Evolutionary conservation across 2,329 filamentous ascomycete species (phyloP).

Genomic region (Colletotrichum spinosum): DNA sequence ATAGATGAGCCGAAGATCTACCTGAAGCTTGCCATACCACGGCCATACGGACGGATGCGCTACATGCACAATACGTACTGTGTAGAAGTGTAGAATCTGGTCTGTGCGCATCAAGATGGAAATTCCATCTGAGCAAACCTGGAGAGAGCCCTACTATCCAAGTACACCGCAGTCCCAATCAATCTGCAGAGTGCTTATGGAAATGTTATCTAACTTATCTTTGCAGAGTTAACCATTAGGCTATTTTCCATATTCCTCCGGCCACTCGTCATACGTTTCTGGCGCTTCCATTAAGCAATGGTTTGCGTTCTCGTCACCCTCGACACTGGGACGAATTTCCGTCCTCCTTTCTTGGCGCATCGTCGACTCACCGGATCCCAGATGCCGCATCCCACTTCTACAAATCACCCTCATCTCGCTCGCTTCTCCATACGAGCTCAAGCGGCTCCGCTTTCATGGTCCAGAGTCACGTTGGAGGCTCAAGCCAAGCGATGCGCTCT

Average conservation of each 20-base stretch:
- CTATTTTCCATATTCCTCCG: neutral
- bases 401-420: constrained; percentile 30
- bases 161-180: no score
- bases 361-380: constrained; percentile 30
- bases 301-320: neutral
- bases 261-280: neutral
- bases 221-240: neutral
- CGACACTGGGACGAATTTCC: constrained; percentile 3
- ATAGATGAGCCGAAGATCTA: neutral
- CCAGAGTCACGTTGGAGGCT: constrained; percentile 20
- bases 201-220: no score
- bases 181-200: no score
- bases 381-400: constrained; percentile 22
- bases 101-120: no score
- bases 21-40: constrained; percentile 6
- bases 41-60: neutral
- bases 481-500: constrained; percentile 30
- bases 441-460: constrained; percentile 24
- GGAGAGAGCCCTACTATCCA: no score
- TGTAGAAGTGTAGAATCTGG: no score
- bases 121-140: no score
- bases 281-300: constrained; percentile 33
- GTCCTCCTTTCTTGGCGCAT: constrained; percentile 27
- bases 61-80: neutral
- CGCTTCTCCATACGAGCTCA: constrained; percentile 22